phyloP scores from a whole-genome alignment of 371 early-diverging fungal genomes.

The Rhizopus stolonifer region DNA sequence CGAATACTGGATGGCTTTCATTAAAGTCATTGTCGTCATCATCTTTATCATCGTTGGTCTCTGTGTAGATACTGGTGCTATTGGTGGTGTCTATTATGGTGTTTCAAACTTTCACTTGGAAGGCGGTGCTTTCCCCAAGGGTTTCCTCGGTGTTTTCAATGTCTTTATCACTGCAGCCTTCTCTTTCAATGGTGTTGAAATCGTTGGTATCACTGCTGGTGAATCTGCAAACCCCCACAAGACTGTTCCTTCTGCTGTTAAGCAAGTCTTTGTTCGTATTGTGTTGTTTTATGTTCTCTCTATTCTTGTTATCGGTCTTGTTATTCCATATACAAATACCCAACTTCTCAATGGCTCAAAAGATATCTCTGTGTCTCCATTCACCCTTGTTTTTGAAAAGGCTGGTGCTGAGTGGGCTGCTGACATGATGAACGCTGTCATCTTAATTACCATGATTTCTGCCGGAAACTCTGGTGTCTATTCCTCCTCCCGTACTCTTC shows the following conservation, averaged over 20 bases:
- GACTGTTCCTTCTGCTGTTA: slow-evolving; percentile 74
- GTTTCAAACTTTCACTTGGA: slow-evolving; percentile 65
- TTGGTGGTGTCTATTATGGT: slow-evolving; percentile 47
- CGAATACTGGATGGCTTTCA: slow-evolving; percentile 58
- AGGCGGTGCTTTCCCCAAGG: slow-evolving; percentile 78
- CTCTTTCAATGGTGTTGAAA: slow-evolving; percentile 82
- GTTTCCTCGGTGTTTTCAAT: slow-evolving; percentile 67
- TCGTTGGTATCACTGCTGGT: slow-evolving; percentile 75
- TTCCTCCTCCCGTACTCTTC: slow-evolving; percentile 71
- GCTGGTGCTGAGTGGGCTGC: slow-evolving; percentile 70
- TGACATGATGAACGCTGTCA: slow-evolving; percentile 79
- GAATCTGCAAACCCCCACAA: slow-evolving; percentile 71
- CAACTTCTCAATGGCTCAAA: slow-evolving; percentile 47
- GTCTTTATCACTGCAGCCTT: slow-evolving; percentile 82
- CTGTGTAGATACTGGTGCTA: slow-evolving; percentile 62
- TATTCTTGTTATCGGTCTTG: slow-evolving; percentile 72
- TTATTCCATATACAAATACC: slow-evolving; percentile 64
- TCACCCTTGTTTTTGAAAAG: slow-evolving; percentile 69
- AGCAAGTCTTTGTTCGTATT: slow-evolving; percentile 75
- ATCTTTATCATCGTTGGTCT: slow-evolving; percentile 78
- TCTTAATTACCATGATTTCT: slow-evolving; percentile 71
- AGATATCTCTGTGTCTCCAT: slow-evolving; percentile 63
- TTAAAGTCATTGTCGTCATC: slow-evolving; percentile 61
- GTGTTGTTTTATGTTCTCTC: slow-evolving; percentile 73
- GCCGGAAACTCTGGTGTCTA: slow-evolving; percentile 83